Base-by-base conservation (phyloP, 2,329 filamentous ascomycete genomes). In the Aspergillus pseudoglaucus region DNA sequence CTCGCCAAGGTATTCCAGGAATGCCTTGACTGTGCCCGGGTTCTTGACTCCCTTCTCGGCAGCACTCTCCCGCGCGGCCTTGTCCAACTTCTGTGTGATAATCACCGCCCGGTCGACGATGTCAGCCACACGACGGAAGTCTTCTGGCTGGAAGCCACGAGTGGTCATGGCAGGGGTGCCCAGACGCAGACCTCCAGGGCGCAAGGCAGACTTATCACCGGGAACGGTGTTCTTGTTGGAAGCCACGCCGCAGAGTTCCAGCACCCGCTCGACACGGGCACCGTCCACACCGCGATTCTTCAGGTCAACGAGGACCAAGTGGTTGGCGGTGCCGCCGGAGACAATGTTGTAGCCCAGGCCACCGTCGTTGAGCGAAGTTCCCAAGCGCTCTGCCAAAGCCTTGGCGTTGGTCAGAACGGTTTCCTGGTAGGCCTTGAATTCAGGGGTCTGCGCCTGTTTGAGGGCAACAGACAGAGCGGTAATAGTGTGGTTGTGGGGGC, bases 401-500 rank as follows among this genome's bases (percentile, higher is more conserved):
- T 96, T 91, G 62, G 93, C 91, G 71, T 98, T 98, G 70, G 85
- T 80, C 48, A 97, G 77, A 25, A 98, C 93, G 69, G 90, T 85
- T 71, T 90, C 75, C 75, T 98, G 93, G 78, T 98, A 98, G 53
- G 84, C 78, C 75, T 87, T 87, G 82, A 97, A 98, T 59, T 97
- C 91, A 47, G 86, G 83, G 45, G 82, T 85, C 59, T 89, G 84
- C 20, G 93, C 91, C 77, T 98, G 93, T 77, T 95, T 90, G 56
- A 98, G 80, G 40, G 93, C 93, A 50, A 98, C 93, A 32, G 93
- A 85, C 54, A 98, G 81, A 44, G 93, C 93, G 53, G 91, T 97
- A 75, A 98, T 98, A 68, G 93, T 98, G 82, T 98, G 93, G 79
- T 98, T 98, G 81, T 98, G 93, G 46, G 93, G 93, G 27, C 93